These are phyloP conservation scores for Sindora glabra DNA, from an alignment of 306 rosid species.

Conservation along the genomic window DNA sequence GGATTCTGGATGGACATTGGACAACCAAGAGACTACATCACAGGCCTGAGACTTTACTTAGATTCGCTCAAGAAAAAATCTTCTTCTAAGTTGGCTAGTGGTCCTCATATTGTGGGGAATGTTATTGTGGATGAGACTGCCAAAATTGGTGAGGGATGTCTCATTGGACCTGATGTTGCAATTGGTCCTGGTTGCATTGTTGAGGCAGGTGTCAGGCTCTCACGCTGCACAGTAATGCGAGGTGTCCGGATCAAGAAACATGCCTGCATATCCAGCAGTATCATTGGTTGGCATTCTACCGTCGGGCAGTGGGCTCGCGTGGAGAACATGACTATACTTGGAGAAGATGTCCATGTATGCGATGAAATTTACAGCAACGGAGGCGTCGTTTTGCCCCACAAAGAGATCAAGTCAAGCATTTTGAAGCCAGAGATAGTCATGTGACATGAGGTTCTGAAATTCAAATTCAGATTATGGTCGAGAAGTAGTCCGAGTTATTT, in stretches of 20 bases:
- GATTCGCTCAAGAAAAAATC: conserved; percentile 76
- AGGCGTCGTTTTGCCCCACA: conserved; percentile 97
- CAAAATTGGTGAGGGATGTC: conserved; percentile 84
- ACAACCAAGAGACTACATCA: conserved; percentile 90
- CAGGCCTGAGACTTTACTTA: conserved; percentile 85
- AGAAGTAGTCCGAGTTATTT: conserved; percentile 20
- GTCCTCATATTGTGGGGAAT: conserved; percentile 75
- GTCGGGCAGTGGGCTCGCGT: conserved; percentile 96
- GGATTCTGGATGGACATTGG: conserved; percentile 99
- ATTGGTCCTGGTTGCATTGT: conserved; percentile 94
- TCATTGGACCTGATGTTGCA: conserved; percentile 94
- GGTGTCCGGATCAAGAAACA: conserved; percentile 86
- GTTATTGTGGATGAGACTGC: conserved; percentile 89
- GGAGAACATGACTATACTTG: conserved; percentile 91
- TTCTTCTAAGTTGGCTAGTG: conserved; percentile 64
- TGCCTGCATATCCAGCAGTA: conserved; percentile 86
- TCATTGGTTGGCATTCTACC: conserved; percentile 92
- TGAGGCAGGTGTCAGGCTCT: conserved; percentile 81
- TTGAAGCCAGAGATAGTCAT: conserved; percentile 96
- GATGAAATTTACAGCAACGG: conserved; percentile 93
- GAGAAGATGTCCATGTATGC: conserved; percentile 90
- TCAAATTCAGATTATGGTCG: conserved; percentile 15
- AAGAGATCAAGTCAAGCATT: conserved; percentile 86
- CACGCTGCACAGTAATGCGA: conserved; percentile 90
- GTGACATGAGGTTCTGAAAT: conserved; percentile 38